Conservation (phyloP, 129 eudicot species). For the Kitagawia praeruptora region DNA sequence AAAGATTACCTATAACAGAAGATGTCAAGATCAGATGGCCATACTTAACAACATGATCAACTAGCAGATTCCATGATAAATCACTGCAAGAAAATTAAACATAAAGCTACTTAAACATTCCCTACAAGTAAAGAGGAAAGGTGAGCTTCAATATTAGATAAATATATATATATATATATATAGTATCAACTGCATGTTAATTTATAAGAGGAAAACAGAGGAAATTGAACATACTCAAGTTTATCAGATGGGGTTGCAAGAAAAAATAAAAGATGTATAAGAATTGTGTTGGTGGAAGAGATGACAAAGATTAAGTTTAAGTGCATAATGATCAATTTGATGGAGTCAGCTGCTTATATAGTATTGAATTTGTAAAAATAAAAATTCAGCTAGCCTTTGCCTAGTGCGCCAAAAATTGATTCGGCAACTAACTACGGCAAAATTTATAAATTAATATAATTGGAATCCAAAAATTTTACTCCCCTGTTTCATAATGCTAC, state of each 20-base stretch:
- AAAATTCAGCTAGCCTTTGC: not conserved
- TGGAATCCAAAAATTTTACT: no score
- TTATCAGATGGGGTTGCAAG: not conserved
- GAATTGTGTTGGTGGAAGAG: not conserved
- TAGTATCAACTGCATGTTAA: not conserved
- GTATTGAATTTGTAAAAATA: not conserved
- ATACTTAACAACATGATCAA: conserved; percentile 7
- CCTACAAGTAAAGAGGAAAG: not conserved
- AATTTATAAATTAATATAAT: no score
- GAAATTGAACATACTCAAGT: no score
- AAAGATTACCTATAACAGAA: not conserved
- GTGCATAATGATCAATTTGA: not conserved
- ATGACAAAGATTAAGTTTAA: not conserved
- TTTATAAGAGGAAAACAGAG: not conserved
- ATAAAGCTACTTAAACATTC: not conserved
- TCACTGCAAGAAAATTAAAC: not conserved
- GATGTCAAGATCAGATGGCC: conserved; percentile 7
- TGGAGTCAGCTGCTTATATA: not conserved
- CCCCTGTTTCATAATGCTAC: no score
- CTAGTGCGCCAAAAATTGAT: not conserved
- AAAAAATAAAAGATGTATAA: not conserved
- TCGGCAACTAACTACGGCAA: not conserved
- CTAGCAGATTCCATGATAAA: conserved; percentile 10
- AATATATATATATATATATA: no score
- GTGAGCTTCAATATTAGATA: not conserved